phyloP scores from a whole-genome alignment of 345 rosid species.

The Orychophragmus violaceus region DNA sequence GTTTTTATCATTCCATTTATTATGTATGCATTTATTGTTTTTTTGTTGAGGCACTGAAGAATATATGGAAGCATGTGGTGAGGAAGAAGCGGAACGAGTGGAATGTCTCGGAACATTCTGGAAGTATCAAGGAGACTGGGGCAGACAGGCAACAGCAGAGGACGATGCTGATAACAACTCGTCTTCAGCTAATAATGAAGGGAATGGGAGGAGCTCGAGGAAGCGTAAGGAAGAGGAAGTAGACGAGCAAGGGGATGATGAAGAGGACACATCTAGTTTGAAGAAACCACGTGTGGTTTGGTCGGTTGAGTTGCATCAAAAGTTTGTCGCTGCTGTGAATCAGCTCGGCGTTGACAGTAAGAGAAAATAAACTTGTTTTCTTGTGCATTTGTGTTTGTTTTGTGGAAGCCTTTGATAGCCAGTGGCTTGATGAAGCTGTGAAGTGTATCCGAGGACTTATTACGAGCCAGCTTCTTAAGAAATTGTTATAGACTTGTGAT shows the following conservation, averaged over 20 bases:
- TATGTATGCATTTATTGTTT: background rate
- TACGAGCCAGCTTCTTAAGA: too few species aligned
- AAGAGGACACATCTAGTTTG: constrained; percentile 69
- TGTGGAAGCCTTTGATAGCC: too few species aligned
- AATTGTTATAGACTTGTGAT: too few species aligned
- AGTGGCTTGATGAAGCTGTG: too few species aligned
- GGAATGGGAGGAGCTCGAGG: constrained; percentile 43
- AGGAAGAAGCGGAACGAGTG: constrained; percentile 48
- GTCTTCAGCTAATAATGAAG: constrained; percentile 57
- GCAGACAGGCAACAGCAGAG: constrained; percentile 40
- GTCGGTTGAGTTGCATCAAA: constrained; percentile 81
- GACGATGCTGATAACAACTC: constrained; percentile 62
- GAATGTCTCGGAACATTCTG: constrained; percentile 48
- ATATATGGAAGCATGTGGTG: constrained; percentile 82
- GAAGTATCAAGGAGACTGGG: constrained; percentile 35
- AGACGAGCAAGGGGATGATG: constrained; percentile 52
- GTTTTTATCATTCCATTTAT: background rate
- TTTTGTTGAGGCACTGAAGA: constrained; percentile 73
- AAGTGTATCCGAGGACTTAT: too few species aligned
- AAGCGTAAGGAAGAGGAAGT: constrained; percentile 52
- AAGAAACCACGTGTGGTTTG: constrained; percentile 86
- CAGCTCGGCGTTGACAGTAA: constrained; percentile 86
- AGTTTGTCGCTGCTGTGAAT: constrained; percentile 76
- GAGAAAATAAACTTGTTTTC: constrained; percentile 9
- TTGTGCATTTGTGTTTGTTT: background rate